Evolutionary conservation across 139 green algal species (phyloP).

Genomic region (Desmodesmus armatus): DNA sequence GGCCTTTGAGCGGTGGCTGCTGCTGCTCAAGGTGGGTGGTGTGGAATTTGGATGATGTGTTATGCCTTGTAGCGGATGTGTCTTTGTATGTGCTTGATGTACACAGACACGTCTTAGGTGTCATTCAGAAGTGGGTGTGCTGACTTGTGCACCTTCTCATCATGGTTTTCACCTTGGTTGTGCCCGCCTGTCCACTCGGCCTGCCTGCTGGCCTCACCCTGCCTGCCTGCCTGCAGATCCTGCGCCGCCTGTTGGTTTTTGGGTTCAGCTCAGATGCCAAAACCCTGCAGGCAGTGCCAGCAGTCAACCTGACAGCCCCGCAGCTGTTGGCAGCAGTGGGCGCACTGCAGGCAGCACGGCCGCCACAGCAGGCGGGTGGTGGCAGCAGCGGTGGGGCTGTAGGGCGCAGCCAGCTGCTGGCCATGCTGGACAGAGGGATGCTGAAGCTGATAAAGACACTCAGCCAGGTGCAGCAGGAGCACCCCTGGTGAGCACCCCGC

Average conservation of each 20-base stretch:
- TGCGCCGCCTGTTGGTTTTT: conserved; percentile 87
- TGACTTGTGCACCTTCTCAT: too few species aligned
- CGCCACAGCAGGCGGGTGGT: conserved; percentile 14
- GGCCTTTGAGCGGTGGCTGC: conserved; percentile 88
- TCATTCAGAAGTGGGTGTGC: neutral
- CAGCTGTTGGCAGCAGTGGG: conserved; percentile 68
- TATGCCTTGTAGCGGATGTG: too few species aligned
- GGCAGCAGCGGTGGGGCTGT: conserved; percentile 10
- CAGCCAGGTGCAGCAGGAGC: conserved; percentile 73
- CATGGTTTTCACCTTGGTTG: too few species aligned
- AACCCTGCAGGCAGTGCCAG: conserved; percentile 69
- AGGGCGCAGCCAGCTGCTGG: conserved; percentile 52
- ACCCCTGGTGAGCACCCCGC: conserved; percentile 64
- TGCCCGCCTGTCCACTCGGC: too few species aligned
- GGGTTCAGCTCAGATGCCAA: conserved; percentile 81
- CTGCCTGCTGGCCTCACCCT: too few species aligned
- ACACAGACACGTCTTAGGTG: too few species aligned
- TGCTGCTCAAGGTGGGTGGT: conserved; percentile 83
- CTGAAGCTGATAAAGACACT: conserved; percentile 90
- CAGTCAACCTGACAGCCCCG: conserved; percentile 62
- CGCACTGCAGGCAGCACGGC: conserved; percentile 48
- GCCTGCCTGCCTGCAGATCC: too few species aligned
- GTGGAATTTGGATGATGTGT: too few species aligned
- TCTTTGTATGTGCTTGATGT: too few species aligned
- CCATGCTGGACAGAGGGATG: conserved; percentile 78